Percentiles rank a stretch among this genome's conserved stretches.
These are phyloP conservation scores for Psidium guajava DNA, from an alignment of 345 rosid species.

Conservation along the genomic window DNA sequence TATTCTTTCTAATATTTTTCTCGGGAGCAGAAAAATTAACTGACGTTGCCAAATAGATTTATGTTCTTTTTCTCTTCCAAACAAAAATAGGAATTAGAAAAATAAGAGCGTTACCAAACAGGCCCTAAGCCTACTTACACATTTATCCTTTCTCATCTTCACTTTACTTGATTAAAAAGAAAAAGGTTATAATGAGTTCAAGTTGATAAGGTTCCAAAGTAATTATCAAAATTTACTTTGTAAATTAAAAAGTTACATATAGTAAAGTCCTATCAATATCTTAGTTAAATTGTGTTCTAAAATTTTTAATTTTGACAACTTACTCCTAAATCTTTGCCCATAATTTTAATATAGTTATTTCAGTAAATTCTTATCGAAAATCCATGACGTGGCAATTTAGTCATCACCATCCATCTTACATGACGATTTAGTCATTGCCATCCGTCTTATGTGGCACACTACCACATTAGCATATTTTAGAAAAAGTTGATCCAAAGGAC, in stretches of 20 bases:
- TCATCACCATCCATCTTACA: too few relatives aligned
- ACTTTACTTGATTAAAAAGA: not conserved
- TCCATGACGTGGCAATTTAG: rapidly evolving
- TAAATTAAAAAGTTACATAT: not conserved
- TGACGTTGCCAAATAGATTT: too few relatives aligned
- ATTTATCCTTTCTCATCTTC: not conserved
- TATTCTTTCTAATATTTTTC: too few relatives aligned
- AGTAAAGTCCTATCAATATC: not conserved
- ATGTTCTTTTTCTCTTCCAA: too few relatives aligned
- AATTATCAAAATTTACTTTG: not conserved
- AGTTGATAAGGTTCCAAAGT: not conserved
- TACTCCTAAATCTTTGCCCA: not conserved
- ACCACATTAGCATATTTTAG: not conserved
- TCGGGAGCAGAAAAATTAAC: too few relatives aligned
- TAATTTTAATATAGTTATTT: not conserved
- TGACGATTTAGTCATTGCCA: too few relatives aligned
- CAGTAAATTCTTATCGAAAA: not conserved
- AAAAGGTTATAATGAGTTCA: not conserved
- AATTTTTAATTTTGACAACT: rapidly evolving
- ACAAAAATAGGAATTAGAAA: too few relatives aligned
- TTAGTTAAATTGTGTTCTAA: not conserved
- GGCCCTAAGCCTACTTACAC: not conserved
- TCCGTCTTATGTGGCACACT: not conserved
- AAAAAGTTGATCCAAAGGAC: rapidly evolving
- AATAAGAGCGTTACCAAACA: not conserved